phyloP scores from a whole-genome alignment of 768 basidiomycete species.

The Macrolepiota fuliginosa region DNA sequence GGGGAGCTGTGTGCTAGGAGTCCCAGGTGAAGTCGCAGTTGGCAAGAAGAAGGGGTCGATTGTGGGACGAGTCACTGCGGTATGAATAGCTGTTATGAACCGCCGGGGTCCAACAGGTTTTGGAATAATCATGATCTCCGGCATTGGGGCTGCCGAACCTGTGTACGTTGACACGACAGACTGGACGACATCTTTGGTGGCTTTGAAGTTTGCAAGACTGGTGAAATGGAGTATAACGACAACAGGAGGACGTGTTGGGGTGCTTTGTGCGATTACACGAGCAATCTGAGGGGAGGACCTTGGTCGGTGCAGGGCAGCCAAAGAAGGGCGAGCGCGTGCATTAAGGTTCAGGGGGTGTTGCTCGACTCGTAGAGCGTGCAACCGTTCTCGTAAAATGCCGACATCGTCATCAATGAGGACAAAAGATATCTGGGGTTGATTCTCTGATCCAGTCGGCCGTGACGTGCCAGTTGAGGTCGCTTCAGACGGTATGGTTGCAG shows the following conservation, averaged over 20 bases:
- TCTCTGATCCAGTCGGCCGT: slow-evolving; percentile 14
- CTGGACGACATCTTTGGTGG: slow-evolving; percentile 83
- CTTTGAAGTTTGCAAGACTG: slow-evolving; percentile 84
- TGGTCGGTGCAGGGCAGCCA: slow-evolving; percentile 67
- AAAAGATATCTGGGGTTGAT: slow-evolving; percentile 44
- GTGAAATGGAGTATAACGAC: slow-evolving; percentile 87
- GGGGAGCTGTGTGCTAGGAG: slow-evolving; percentile 54
- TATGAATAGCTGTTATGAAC: slow-evolving; percentile 89
- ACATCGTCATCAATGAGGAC: slow-evolving; percentile 94
- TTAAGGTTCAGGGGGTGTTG: slow-evolving; percentile 31
- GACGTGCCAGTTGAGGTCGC: slow-evolving; percentile 20
- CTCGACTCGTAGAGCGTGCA: slow-evolving; percentile 65
- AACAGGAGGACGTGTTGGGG: slow-evolving; percentile 15
- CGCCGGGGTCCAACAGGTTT: slow-evolving; percentile 96
- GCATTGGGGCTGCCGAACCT: slow-evolving; percentile 45
- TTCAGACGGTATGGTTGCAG: slow-evolving; percentile 12
- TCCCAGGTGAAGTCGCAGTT: slow-evolving; percentile 90
- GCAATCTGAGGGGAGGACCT: slow-evolving; percentile 81
- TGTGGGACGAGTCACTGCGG: slow-evolving; percentile 79
- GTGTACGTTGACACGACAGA: slow-evolving; percentile 51
- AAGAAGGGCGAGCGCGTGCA: slow-evolving; percentile 54
- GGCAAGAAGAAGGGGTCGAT: slow-evolving; percentile 92
- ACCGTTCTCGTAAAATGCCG: slow-evolving; percentile 68
- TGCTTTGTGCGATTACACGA: slow-evolving; percentile 43
- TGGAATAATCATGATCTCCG: slow-evolving; percentile 95